Evolutionary conservation across 805 yeast genomes (phyloP).

Genomic region (Metschnikowia anglica): DNA sequence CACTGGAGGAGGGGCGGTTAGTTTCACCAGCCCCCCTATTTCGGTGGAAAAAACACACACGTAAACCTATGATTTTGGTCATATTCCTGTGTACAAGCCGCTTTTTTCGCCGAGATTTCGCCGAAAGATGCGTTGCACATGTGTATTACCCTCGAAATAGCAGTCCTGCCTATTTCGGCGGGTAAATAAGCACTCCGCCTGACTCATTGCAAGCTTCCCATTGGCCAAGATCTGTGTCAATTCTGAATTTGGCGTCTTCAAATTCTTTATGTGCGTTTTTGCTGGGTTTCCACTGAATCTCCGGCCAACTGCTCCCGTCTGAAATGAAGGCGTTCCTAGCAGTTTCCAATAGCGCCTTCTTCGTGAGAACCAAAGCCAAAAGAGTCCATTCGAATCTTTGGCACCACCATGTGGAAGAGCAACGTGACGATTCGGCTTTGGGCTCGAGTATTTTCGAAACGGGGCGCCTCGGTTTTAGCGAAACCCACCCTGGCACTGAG

Average conservation of each 20-base stretch:
- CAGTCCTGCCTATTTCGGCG: slow-evolving; percentile 2
- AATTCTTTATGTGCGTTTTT: background rate
- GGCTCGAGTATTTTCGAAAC: too few species aligned
- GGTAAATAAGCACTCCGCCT: background rate
- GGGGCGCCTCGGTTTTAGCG: too few species aligned
- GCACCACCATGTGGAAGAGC: too few species aligned
- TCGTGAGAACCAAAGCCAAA: too few species aligned
- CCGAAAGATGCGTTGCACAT: slow-evolving; percentile 14
- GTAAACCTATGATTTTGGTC: background rate
- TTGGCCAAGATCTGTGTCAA: background rate
- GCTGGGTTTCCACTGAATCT: background rate
- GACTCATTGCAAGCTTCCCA: background rate
- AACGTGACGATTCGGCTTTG: too few species aligned
- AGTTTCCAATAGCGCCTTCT: too few species aligned
- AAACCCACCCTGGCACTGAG: too few species aligned
- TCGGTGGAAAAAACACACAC: background rate
- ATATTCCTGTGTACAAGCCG: slow-evolving; percentile 11
- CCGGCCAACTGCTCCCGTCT: too few species aligned
- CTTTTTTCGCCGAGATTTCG: slow-evolving; percentile 22
- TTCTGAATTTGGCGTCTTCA: too few species aligned
- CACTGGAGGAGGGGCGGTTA: background rate
- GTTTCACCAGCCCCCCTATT: slow-evolving; percentile 5
- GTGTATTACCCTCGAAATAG: too few species aligned
- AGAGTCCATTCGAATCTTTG: too few species aligned
- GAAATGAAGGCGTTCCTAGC: too few species aligned